Evolutionary conservation across 2,329 filamentous ascomycete genomes (phyloP), one percentile per base, ranked within the genome.

Genomic region (Trichoderma aggressivum): DNA sequence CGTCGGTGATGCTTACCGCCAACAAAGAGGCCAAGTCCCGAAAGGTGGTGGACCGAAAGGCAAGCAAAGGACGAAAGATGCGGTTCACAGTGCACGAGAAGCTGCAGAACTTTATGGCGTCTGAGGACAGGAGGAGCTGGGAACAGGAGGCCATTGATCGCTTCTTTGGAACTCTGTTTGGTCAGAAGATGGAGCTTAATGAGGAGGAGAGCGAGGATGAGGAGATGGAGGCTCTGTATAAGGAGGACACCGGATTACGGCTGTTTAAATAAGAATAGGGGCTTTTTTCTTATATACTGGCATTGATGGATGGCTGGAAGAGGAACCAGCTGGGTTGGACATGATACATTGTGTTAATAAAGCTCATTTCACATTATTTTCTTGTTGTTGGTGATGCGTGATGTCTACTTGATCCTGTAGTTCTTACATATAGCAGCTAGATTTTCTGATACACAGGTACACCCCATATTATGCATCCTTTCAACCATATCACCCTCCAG

Each of bases 71-170:
- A 7, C 86, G 96, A 63, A 98, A 98, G 84, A 88, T 99, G 87
- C 88, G 94, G 50, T 99, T 95, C 82, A 96, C 93, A 18, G 94
- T 98, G 59, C 94, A 98, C 79, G 95, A 98, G 84, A 98, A 98
- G 84, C 82, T 99, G 78, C 93, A 97, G 83, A 98, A 98, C 81
- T 98, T 98, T 79, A 98, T 98, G 94, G 94, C 94, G 12, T 91
- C 94, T 0, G 94, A 98, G 80, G 92, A 97, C 79, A 86, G 93
- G 67, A 87, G 91, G 4, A 82, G 81, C 18, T 99, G 96, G 96
- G 92, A 93, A 73, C 89, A 91, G 75, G 87, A 89, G 72, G 94
- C 94, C 70, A 89, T 94, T 72, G 93, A 96, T 76, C 82, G 89
- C 71, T 89, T 95, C 80, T 94, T 94, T 78, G 90, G 90, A 16